Base-by-base conservation (phyloP, 352 stramenopile species). In the Globisporangium abappressorium region DNA sequence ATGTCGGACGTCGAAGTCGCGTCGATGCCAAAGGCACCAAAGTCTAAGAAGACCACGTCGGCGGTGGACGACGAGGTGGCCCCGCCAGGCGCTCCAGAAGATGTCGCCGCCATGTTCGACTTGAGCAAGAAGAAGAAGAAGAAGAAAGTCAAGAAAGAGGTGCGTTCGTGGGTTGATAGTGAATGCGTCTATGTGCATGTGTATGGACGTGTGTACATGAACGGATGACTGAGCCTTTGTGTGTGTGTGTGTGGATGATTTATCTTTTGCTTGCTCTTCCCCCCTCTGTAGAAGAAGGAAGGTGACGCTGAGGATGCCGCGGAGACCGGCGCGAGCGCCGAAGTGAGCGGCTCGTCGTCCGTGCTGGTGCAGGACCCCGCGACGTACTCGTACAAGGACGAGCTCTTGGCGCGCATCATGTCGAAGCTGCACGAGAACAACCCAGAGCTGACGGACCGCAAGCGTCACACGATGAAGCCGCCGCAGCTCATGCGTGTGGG, bases 381-480 rank as follows among this genome's bases (percentile, higher is more conserved):
- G 64, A 97, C 93, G 64, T 99, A 99, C 77, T 93, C 91, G 60
- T 99, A 99, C 84, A 88, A 91, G 75, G 91, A 98, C 68, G 93
- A 98, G 36, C 81, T 99, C 53, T 75, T 99, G 51, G 90, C 97
- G 66, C 90, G 94, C 54, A 97, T 98, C 68, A 95, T 98, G 77
- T 79, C 90, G 30, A 96, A 98, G 69, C 69, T 99, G 53, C 92
- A 98, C 72, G 93, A 96, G 66, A 98, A 98, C 80, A 99, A 99
- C 80, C 95, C 96, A 24, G 95, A 98, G 70, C 78, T 98, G 53
- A 94, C 96, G 64, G 95, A 98, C 79, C 97, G 97, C 82, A 98
- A 98, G 79, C 91, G 95, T 34, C 76, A 89, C 70, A 96, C 82
- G 36, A 95, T 97, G 87, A 96, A 95, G 72, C 90, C 91, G 9